A percentile compares a stretch with the other conserved stretches of the same genome.
Conservation (phyloP, 176 grass and related monocot genomes). For the Areca catechu region DNA sequence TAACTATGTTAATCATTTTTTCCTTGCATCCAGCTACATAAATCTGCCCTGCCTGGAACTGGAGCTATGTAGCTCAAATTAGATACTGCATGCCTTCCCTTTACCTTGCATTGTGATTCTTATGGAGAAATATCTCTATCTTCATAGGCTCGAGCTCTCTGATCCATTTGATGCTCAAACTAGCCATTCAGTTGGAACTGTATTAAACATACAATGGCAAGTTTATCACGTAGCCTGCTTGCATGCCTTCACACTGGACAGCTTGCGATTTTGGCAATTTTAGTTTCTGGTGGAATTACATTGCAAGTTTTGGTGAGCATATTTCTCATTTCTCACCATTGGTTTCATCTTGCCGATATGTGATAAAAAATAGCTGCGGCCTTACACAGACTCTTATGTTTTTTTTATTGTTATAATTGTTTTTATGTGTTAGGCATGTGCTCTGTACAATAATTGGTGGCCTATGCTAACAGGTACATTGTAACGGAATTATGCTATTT, state of each 20-base stretch:
- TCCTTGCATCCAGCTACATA: too few relatives aligned
- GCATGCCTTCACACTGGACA: conserved; percentile 58
- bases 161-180: too few relatives aligned
- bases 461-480: conserved; percentile 86
- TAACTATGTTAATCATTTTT: too few relatives aligned
- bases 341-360: conserved; percentile 1
- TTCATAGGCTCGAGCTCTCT: too few relatives aligned
- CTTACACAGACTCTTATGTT: not conserved
- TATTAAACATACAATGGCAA: conserved; percentile 34
- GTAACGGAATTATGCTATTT: not conserved
- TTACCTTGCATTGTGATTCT: too few relatives aligned
- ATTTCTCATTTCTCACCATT: not conserved
- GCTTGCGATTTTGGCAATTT: conserved; percentile 68
- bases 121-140: too few relatives aligned
- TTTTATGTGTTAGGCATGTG: conserved; percentile 52
- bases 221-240: conserved; percentile 40
- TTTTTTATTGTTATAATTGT: not conserved
- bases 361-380: not conserved
- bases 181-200: too few relatives aligned
- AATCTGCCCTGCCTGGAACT: too few relatives aligned
- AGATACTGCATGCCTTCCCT: too few relatives aligned
- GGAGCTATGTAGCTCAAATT: too few relatives aligned
- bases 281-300: conserved; percentile 63
- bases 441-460: conserved; percentile 95
- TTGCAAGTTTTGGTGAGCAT: conserved; percentile 74